Evolutionary conservation across 2,329 filamentous ascomycete species (phyloP).

Genomic region (Daldinia sp.): DNA sequence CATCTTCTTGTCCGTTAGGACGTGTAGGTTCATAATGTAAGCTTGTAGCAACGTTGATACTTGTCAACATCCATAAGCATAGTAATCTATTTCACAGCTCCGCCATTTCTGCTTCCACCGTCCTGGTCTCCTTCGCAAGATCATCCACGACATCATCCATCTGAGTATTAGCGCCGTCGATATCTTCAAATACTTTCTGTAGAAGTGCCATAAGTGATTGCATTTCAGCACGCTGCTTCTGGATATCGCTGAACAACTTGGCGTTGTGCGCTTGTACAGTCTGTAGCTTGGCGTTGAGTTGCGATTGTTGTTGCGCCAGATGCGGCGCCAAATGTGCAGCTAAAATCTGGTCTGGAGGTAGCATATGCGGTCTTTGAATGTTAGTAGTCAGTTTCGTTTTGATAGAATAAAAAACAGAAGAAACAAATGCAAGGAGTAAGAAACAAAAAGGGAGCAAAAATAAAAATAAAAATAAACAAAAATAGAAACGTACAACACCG

Average conservation of each 20-base stretch:
- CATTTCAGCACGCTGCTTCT: conserved; percentile 63
- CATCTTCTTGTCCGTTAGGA: neutral
- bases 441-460: conserved; percentile 1
- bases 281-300: conserved; percentile 65
- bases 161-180: conserved; percentile 60
- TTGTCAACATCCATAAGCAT: neutral
- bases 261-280: conserved; percentile 66
- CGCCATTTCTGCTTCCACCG: conserved; percentile 53
- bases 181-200: conserved; percentile 62
- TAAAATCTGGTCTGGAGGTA: conserved; percentile 61
- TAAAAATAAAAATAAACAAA: conserved; percentile 9
- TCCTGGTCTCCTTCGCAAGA: conserved; percentile 59
- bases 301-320: conserved; percentile 60
- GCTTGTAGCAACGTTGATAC: neutral
- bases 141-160: conserved; percentile 58
- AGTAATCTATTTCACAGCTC: conserved; percentile 25
- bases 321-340: conserved; percentile 64
- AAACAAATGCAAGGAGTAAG: neutral
- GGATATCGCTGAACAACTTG: conserved; percentile 59
- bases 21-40: conserved; percentile 9
- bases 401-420: neutral
- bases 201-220: conserved; percentile 58
- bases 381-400: neutral
- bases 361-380: conserved; percentile 58
- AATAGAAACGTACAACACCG: conserved; percentile 40